Evolutionary conservation across 768 basidiomycete genomes (phyloP), one percentile per base, ranked within the genome.

Genomic region (Leccinum olivaceopallidum): DNA sequence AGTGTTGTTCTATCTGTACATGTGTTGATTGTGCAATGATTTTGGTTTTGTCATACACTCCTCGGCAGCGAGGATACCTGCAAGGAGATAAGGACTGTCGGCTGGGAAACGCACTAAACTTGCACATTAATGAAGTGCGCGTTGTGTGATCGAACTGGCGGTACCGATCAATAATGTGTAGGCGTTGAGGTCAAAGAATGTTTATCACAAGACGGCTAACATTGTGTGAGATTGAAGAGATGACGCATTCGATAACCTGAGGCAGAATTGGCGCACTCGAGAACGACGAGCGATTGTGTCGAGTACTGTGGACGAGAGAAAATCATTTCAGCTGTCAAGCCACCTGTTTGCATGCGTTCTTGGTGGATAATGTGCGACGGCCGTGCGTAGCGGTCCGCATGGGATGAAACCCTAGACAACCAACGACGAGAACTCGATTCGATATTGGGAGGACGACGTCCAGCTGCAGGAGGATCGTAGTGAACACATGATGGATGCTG

Each of bases 151-250:
- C 49, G 54, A 16, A 2, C 18, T 52, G 18, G n/a, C 18, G 49
- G 26, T n/a, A 18, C 24, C 28, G 53, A 52, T 51, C 51, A 18
- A 53, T 59, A 61, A 61, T 57, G 68, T 30, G 18, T 48, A 32
- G 22, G 32, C 49, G 49, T 67, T 32, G 55, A 60, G 62, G 65
- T 52, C 10, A 20, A 44, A 30, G 53, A 48, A 26, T 44, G 30
- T 10, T 12, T 6, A 28, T 24, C 30, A 42, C 18, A 42, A 42
- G 18, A 42, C 18, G 18, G 0, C 18, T 39, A 39, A 39, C 37
- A 39, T 39, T 39, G 16, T 39, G 37, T 39, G 50, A 56, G 50
- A 60, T 60, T 20, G 58, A 32, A 34, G 2, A 48, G 36, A 49
- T 5, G 18, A 47, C 28, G 34, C 18, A 51, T 53, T 55, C 7